These are phyloP conservation scores for Amaranthus palmeri DNA, from an alignment of 148 eudicot species.

Conservation along the genomic window DNA sequence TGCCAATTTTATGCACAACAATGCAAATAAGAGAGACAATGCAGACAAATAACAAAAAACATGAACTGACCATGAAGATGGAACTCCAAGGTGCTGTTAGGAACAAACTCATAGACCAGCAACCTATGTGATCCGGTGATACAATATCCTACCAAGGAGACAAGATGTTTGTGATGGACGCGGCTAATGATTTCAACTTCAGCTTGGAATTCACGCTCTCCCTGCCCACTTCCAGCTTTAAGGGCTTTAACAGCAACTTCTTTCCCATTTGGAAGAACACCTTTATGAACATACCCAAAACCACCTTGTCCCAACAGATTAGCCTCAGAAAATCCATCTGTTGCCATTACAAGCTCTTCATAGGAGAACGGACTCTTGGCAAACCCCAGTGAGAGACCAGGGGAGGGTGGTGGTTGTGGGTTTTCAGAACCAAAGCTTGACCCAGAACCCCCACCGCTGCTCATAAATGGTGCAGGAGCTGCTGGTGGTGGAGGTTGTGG, in stretches of 20 bases:
- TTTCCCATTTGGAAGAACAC: constrained; percentile 91
- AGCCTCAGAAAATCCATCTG: constrained; percentile 74
- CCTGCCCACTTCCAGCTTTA: constrained; percentile 94
- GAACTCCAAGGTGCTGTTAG: constrained; percentile 75
- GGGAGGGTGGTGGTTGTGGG: constrained; percentile 69
- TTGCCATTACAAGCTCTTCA: constrained; percentile 88
- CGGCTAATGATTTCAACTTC: constrained; percentile 97
- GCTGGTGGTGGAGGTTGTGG: constrained; percentile 42
- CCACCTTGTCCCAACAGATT: constrained; percentile 97
- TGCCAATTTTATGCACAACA: background rate
- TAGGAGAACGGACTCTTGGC: constrained; percentile 76
- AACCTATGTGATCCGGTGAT: constrained; percentile 73
- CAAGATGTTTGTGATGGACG: constrained; percentile 98
- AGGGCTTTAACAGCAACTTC: constrained; percentile 91
- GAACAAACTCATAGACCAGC: constrained; percentile 94
- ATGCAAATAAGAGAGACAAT: background rate
- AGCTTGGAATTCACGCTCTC: constrained; percentile 93
- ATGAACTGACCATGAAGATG: constrained; percentile 42
- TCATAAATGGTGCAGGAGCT: constrained; percentile 47
- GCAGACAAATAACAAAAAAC: background rate
- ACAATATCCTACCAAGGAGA: constrained; percentile 96
- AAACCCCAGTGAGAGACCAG: constrained; percentile 67
- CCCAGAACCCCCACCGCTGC: constrained; percentile 83
- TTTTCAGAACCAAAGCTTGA: constrained; percentile 65
- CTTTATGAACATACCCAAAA: constrained; percentile 90